Percentiles rank a stretch among this genome's conserved stretches.
Evolutionary conservation across 495 filamentous ascomycete species (phyloP).

Genomic region (Penicillium pancosmium): DNA sequence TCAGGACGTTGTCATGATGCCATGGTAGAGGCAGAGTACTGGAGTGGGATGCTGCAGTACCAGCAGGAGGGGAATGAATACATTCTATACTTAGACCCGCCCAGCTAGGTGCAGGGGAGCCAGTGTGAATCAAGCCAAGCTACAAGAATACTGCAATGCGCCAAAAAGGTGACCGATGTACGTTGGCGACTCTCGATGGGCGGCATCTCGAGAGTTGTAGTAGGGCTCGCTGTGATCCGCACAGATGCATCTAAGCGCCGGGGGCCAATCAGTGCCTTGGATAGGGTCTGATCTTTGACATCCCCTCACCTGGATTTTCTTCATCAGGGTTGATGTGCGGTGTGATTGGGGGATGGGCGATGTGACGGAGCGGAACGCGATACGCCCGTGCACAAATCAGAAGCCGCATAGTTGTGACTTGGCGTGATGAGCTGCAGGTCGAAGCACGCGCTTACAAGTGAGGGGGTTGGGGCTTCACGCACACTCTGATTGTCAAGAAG

Average conservation of each 20-base stretch:
- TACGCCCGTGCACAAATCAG: conserved; percentile 27
- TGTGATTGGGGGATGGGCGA: conserved; percentile 28
- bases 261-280: conserved; percentile 18
- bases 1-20: neutral
- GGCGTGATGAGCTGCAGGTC: conserved; percentile 35
- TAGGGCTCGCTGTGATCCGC: conserved; percentile 23
- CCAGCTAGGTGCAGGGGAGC: conserved; percentile 6
- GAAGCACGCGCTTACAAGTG: conserved; percentile 23
- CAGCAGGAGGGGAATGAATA: conserved; percentile 18
- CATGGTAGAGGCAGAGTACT: conserved; percentile 14
- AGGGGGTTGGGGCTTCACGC: conserved; percentile 18
- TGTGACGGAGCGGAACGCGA: conserved; percentile 31
- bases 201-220: conserved; percentile 13
- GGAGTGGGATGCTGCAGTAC: conserved; percentile 7
- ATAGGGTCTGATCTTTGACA: conserved; percentile 3
- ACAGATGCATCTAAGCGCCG: conserved; percentile 22
- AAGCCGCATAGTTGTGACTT: conserved; percentile 11
- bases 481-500: conserved; percentile 17
- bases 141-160: conserved; percentile 19
- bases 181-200: conserved; percentile 2
- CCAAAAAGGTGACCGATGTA: conserved; percentile 22
- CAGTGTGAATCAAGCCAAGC: conserved; percentile 4
- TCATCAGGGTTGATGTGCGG: conserved; percentile 13
- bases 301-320: conserved; percentile 21
- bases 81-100: conserved; percentile 32